These are phyloP conservation scores for Alternaria sp. DNA, from an alignment of 2,329 filamentous ascomycete species.

Conservation along the genomic window DNA sequence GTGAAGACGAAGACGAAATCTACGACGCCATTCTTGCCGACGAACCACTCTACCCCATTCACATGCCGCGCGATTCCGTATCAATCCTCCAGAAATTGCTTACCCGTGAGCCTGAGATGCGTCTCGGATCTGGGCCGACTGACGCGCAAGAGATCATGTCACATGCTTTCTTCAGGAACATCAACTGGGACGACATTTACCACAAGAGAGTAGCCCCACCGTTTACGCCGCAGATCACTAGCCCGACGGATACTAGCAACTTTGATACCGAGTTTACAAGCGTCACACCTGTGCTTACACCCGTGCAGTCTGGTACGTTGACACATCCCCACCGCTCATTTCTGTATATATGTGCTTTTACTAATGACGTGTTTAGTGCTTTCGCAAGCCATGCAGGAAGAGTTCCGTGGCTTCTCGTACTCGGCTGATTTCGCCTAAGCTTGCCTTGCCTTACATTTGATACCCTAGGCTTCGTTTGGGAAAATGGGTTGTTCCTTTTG, in stretches of 20 bases:
- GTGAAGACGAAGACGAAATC: slow-evolving; percentile 98
- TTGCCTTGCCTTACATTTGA: slow-evolving; percentile 16
- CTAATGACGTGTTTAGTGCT: slow-evolving; percentile 68
- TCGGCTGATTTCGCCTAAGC: slow-evolving; percentile 80
- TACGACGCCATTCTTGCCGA: slow-evolving; percentile 98
- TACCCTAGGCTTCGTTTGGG: slow-evolving; percentile 20
- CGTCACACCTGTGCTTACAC: slow-evolving; percentile 95
- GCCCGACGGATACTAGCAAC: slow-evolving; percentile 97
- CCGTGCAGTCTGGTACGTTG: slow-evolving; percentile 90
- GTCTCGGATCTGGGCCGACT: slow-evolving; percentile 91
- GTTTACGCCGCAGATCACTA: slow-evolving; percentile 89
- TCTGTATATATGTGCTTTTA: background rate
- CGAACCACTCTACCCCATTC: slow-evolving; percentile 96
- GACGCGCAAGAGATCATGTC: slow-evolving; percentile 99
- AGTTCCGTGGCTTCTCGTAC: slow-evolving; percentile 99
- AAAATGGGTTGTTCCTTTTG: slow-evolving; percentile 14
- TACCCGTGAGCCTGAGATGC: slow-evolving; percentile 91
- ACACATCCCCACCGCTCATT: background rate
- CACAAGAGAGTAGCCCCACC: slow-evolving; percentile 90
- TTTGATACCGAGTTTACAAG: slow-evolving; percentile 99
- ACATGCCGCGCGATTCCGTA: slow-evolving; percentile 97
- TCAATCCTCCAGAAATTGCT: slow-evolving; percentile 97
- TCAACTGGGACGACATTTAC: slow-evolving; percentile 99
- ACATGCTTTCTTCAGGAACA: slow-evolving; percentile 96
- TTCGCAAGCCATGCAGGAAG: slow-evolving; percentile 98